Evolutionary conservation across 2,329 filamentous ascomycete genomes (phyloP).

Genomic region (Cordyceps farinosa): DNA sequence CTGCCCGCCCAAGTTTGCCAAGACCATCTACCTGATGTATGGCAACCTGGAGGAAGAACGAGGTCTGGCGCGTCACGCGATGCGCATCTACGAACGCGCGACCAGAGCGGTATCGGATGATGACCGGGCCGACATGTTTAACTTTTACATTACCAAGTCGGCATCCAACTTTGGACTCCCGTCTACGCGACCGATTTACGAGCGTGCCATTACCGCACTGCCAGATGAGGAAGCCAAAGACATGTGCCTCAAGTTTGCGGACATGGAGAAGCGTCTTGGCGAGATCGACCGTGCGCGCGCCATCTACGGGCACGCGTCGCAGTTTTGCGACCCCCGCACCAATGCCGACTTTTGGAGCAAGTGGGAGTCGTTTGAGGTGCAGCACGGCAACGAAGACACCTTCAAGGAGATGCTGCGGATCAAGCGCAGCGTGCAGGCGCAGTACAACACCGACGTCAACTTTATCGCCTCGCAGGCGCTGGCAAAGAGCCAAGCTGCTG

Average conservation of each 20-base stretch:
- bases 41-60: slow-evolving; percentile 95
- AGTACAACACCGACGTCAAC: slow-evolving; percentile 98
- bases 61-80: slow-evolving; percentile 89
- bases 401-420: slow-evolving; percentile 99
- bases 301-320: slow-evolving; percentile 93
- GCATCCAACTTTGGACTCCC: slow-evolving; percentile 96
- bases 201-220: slow-evolving; percentile 88
- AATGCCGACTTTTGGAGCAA: slow-evolving; percentile 90
- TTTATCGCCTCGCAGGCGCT: slow-evolving; percentile 96
- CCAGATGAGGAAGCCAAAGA: slow-evolving; percentile 90
- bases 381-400: slow-evolving; percentile 97
- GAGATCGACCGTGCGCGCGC: slow-evolving; percentile 93
- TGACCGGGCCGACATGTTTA: slow-evolving; percentile 95
- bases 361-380: slow-evolving; percentile 96
- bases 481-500: slow-evolving; percentile 70
- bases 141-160: slow-evolving; percentile 98
- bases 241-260: slow-evolving; percentile 98
- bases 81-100: slow-evolving; percentile 98
- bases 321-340: slow-evolving; percentile 94
- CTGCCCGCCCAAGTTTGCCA: slow-evolving; percentile 92
- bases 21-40: slow-evolving; percentile 96
- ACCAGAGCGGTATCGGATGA: slow-evolving; percentile 93
- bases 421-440: slow-evolving; percentile 93
- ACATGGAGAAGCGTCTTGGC: slow-evolving; percentile 88
- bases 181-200: slow-evolving; percentile 92